Base-by-base conservation (phyloP, 768 basidiomycete species). In the Boletus pseudo-olivaceus region DNA sequence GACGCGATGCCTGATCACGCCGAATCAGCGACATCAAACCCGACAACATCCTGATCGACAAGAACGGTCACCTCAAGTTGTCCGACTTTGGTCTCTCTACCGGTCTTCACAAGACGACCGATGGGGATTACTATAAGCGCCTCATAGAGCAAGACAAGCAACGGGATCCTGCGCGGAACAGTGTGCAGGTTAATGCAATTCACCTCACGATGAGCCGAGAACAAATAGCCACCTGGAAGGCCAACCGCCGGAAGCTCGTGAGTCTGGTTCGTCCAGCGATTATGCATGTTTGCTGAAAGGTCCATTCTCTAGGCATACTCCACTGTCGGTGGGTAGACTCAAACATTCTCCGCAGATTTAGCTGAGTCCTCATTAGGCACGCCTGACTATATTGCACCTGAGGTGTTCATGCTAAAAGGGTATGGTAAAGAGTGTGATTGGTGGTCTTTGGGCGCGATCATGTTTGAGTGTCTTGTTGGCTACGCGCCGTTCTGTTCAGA, bases 371-470 rank as follows among this genome's bases (percentile, higher is more conserved):
- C 32, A n/a, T 19, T 34, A 70, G 69, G 69, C 47, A 70, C 69
- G 11, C 69, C 69, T 32, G 69, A 57, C 47, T 82, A 96, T 81
- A 98, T 98, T 64, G 94, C 95, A 0, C 95, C 95, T 4, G 95
- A 98, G 66, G 96, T 98, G 62, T 98, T 99, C 79, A 74, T 93
- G 69, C 88, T 96, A 76, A 89, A 96, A 67, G 96, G 96, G 5
- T 99, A 99, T 63, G 93, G 94, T 44, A 95, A 96, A 72, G 96
- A 98, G 73, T 98, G 96, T 67, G 96, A 99, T 73, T 99, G 96
- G 96, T 99, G 96, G 96, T 98, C 96, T 35, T 75, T 99, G 51
- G 96, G 96, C 12, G 95, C 96, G 6, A 98, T 99, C 71, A 97
- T 95, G 85, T 99, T 95, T 68, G 96, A 99, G 72, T 98, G 96